phyloP scores from a whole-genome alignment of 768 basidiomycete species.

The Russula ochroleuca region DNA sequence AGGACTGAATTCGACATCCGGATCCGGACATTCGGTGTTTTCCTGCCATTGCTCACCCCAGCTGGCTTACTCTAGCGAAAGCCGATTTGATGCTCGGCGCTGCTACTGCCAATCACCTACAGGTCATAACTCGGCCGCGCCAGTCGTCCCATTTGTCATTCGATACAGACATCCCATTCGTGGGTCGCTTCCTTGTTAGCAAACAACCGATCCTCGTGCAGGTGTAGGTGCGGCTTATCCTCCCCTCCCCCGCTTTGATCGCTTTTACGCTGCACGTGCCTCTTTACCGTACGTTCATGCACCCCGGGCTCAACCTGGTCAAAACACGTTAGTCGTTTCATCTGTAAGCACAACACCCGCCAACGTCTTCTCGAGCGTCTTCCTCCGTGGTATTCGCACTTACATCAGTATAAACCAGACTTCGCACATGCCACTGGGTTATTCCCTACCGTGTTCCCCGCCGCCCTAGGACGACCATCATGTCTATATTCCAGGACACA shows the following conservation, averaged over 20 bases:
- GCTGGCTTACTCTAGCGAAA: background rate
- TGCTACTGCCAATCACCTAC: background rate
- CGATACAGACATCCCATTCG: background rate
- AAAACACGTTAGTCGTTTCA: background rate
- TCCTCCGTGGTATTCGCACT: constrained; percentile 5
- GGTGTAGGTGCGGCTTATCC: background rate
- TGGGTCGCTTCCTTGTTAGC: background rate
- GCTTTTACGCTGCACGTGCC: background rate
- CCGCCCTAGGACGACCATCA: background rate
- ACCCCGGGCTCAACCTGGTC: background rate
- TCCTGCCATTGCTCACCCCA: background rate
- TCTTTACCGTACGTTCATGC: background rate
- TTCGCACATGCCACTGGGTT: no score
- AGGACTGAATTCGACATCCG: background rate
- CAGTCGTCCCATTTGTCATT: background rate
- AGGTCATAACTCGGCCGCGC: background rate
- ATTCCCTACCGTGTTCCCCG: background rate
- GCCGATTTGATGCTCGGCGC: background rate
- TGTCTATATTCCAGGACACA: constrained; percentile 33
- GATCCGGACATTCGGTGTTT: background rate
- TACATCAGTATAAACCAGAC: constrained; percentile 5
- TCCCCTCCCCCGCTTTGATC: background rate
- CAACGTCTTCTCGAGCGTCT: background rate
- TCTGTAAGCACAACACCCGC: constrained; percentile 7
- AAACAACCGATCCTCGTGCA: background rate